Evolutionary conservation across 257 asterid genomes (phyloP).

Genomic region (Jacaranda copaia): DNA sequence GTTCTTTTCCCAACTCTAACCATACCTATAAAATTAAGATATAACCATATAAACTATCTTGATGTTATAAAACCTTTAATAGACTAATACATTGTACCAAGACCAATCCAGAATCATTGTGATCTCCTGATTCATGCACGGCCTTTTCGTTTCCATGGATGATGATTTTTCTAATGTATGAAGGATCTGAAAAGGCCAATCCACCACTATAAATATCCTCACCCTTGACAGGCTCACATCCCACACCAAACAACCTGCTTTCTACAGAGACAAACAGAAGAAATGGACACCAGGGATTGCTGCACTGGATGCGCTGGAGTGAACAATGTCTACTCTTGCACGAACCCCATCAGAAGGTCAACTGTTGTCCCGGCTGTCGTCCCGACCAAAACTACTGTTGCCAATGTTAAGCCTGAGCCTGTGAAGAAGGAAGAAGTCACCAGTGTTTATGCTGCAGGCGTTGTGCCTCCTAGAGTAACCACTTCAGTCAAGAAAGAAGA

Average conservation of each 20-base stretch:
- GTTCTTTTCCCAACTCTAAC: no score
- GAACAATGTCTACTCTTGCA: constrained; percentile 28
- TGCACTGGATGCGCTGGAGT: constrained; percentile 34
- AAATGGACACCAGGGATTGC: constrained; percentile 31
- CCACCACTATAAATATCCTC: constrained; percentile 20
- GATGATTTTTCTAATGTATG: not conserved
- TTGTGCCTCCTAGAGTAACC: not conserved
- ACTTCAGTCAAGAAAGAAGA: constrained; percentile 22
- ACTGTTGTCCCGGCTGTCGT: not conserved
- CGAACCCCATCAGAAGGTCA: constrained; percentile 17
- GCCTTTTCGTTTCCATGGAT: constrained; percentile 1
- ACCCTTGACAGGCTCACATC: not conserved
- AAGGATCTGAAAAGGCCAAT: constrained; percentile 24
- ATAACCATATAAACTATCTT: not conserved
- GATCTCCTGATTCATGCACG: constrained; percentile 7
- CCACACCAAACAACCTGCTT: not conserved
- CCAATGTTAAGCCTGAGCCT: not conserved
- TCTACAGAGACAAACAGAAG: not conserved
- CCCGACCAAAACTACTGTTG: not conserved
- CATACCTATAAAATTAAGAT: no score
- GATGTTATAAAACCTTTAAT: not conserved
- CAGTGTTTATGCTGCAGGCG: not conserved
- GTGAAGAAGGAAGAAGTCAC: constrained; percentile 22
- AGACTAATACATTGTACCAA: constrained; percentile 6
- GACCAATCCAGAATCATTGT: not conserved